Evolutionary conservation across 495 filamentous ascomycete species (phyloP).

Genomic region (Wilcoxina mikolae): DNA sequence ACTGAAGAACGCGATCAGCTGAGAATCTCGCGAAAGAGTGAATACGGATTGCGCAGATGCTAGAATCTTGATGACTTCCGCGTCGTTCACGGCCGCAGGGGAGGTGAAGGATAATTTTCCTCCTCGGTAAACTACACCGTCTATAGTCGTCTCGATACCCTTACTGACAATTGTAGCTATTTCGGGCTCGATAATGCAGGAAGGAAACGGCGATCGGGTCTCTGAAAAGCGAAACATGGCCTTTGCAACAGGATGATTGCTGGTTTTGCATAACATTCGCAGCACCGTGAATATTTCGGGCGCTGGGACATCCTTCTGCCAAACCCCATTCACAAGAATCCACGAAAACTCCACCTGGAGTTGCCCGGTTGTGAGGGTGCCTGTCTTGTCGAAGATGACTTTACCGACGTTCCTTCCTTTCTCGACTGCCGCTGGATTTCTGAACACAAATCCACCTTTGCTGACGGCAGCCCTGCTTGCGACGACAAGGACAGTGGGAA

Average conservation of each 20-base stretch:
- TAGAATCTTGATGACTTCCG: constrained; percentile 34
- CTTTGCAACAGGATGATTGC: constrained; percentile 54
- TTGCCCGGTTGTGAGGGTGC: constrained; percentile 53
- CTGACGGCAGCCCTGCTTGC: constrained; percentile 53
- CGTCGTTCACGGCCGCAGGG: constrained; percentile 24
- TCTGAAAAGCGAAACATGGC: constrained; percentile 42
- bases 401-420: constrained; percentile 46
- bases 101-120: constrained; percentile 50
- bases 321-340: constrained; percentile 15
- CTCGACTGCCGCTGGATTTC: constrained; percentile 50
- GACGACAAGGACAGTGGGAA: constrained; percentile 69
- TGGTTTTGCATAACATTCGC: constrained; percentile 38
- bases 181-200: constrained; percentile 17
- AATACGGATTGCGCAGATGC: constrained; percentile 43
- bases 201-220: constrained; percentile 19
- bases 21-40: constrained; percentile 42
- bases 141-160: constrained; percentile 33
- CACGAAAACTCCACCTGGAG: constrained; percentile 37
- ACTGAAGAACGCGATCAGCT: constrained; percentile 42
- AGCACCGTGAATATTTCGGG: constrained; percentile 15
- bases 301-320: constrained; percentile 23
- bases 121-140: constrained; percentile 34
- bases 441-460: constrained; percentile 50
- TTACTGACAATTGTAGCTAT: constrained; percentile 37
- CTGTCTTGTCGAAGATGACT: constrained; percentile 76